Evolutionary conservation across 345 rosid species (phyloP).

Genomic region (Populus simonii): DNA sequence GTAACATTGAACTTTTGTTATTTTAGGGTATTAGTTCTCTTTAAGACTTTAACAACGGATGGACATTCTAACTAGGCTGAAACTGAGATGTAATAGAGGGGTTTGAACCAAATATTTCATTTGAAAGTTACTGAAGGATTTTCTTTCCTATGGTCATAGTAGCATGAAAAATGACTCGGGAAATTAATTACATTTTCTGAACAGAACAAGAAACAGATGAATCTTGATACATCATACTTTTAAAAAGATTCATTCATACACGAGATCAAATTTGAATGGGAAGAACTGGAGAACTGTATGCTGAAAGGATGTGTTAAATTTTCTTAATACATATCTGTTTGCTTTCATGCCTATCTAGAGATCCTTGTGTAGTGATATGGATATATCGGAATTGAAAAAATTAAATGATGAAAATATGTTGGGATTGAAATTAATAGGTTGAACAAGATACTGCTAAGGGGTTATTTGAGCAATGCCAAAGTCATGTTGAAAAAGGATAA

Average conservation of each 20-base stretch:
- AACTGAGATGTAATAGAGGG: neutral
- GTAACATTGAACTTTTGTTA: neutral
- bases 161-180: neutral
- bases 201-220: too few species aligned
- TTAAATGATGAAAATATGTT: slow-evolving; percentile 10
- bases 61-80: neutral
- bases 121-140: neutral
- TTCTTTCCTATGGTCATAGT: neutral
- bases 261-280: neutral
- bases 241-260: neutral
- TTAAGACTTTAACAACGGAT: neutral
- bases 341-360: neutral
- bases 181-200: neutral
- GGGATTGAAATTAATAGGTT: slow-evolving; percentile 16
- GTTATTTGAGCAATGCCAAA: slow-evolving; percentile 28
- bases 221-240: too few species aligned
- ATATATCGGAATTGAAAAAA: neutral
- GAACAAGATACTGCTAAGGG: slow-evolving; percentile 36
- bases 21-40: neutral
- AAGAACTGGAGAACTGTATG: neutral
- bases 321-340: neutral
- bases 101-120: neutral
- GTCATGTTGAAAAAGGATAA: slow-evolving; percentile 18
- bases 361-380: neutral
- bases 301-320: neutral